Conservation (phyloP, 768 basidiomycete genomes). For the Tylopilus vinaceipallidus region DNA sequence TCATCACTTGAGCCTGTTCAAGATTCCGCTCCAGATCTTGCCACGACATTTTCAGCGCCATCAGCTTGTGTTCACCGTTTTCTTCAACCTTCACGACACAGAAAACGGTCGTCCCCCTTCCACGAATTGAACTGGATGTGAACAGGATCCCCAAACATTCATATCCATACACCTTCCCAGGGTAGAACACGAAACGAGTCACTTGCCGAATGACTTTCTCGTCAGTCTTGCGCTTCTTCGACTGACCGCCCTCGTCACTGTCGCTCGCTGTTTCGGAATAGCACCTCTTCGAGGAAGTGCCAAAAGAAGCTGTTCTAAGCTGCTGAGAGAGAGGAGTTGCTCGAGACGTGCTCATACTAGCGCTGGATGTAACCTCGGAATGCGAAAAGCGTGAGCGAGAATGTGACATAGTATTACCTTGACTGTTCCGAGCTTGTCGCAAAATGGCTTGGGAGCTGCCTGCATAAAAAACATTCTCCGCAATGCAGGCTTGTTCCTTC, state of each 20-base stretch:
- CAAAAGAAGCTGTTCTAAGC: background rate
- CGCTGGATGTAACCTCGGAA: background rate
- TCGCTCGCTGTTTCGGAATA: background rate
- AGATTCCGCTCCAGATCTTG: conserved; percentile 2
- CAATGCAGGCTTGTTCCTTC: background rate
- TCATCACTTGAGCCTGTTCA: background rate
- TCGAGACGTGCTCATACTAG: background rate
- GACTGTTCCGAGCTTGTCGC: no score
- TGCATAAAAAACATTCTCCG: background rate
- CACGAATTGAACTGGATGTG: conserved; percentile 10
- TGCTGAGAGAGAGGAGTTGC: background rate
- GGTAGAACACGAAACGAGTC: background rate
- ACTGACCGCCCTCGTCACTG: background rate
- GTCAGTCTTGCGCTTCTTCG: background rate
- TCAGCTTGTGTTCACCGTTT: background rate
- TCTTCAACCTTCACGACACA: background rate
- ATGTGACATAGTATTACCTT: no score
- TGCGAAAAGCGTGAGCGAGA: no score
- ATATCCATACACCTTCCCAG: conserved; percentile 3
- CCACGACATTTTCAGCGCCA: conserved; percentile 9
- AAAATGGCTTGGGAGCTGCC: background rate
- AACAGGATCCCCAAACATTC: conserved; percentile 6
- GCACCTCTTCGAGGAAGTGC: conserved; percentile 1
- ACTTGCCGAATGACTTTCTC: background rate
- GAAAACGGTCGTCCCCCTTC: conserved; percentile 10